A percentile compares a stretch with the other conserved stretches of the same genome.
Evolutionary conservation across 352 stramenopile genomes (phyloP).

Genomic region (Phytophthora syringae): DNA sequence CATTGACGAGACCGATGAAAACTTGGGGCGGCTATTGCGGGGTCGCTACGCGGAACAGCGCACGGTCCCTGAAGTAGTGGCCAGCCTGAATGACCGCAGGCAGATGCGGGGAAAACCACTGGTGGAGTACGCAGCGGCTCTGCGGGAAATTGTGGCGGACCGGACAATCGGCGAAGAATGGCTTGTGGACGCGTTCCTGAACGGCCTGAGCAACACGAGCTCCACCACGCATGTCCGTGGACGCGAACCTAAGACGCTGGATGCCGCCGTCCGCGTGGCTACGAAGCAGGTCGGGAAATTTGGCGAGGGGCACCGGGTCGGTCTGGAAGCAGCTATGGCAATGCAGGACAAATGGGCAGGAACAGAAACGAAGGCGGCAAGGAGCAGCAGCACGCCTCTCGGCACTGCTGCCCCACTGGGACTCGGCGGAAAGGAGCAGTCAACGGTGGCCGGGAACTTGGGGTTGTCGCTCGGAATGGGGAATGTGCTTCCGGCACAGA

Average conservation of each 20-base stretch:
- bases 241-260: neutral
- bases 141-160: neutral
- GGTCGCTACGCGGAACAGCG: neutral
- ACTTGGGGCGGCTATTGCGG: neutral
- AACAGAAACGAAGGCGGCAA: neutral
- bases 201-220: neutral
- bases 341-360: neutral
- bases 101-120: slow-evolving; percentile 1
- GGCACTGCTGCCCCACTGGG: neutral
- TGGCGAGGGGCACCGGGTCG: neutral
- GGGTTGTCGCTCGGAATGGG: neutral
- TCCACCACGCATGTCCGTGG: neutral
- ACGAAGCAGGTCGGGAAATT: neutral
- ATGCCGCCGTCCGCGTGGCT: neutral
- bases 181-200: slow-evolving; percentile 2
- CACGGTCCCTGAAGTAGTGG: slow-evolving; percentile 1
- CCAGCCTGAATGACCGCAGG: neutral
- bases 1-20: neutral
- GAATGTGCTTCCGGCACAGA: neutral
- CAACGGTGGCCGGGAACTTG: neutral
- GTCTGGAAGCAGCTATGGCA: neutral
- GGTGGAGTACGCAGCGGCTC: neutral
- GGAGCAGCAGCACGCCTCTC: neutral
- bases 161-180: neutral
- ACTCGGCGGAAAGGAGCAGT: neutral